Base-by-base conservation (phyloP, 2,329 filamentous ascomycete genomes). In the Fusarium chaquense region DNA sequence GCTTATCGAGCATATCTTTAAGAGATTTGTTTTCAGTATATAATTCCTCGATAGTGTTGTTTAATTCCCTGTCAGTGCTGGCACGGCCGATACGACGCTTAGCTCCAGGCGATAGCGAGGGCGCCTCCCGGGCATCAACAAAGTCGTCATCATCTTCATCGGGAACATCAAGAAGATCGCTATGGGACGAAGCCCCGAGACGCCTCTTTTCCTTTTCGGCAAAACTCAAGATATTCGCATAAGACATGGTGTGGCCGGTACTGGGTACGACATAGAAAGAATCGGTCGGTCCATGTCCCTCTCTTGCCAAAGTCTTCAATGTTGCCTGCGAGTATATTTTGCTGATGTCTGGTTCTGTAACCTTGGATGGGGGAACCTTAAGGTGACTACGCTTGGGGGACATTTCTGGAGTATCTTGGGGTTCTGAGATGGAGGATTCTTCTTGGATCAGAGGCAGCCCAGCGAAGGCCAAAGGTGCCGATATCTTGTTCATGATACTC, bases 191-290 rank as follows among this genome's bases (percentile, higher is more conserved):
- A 9, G 85, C 84, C 26, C 83, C 86, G 52, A 87, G 77, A 12
- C 89, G 86, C 11, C 88, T 84, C 76, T 87, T 89, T 76, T 91
- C 89, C 74, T 91, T 91, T 69, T 90, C 87, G 36, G 87, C 89
- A 71, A 88, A 90, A 43, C 84, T 91, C 22, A 97, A 83, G 54
- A 99, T 98, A 67, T 92, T 94, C 45, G 96, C 94, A 76, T 98
- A 99, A 0, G 94, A 96, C 64, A 94, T 91, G 4, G 94, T 98
- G 69, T 95, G 94, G 7, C 96, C 95, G 20, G 92, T 93, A 0
- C 93, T 92, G 6, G 95, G 96, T 2, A 99, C 96, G 2, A 98
- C 92, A 78, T 98, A 98, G 82, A 99, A 99, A 11, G 92, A 96
- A 73, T 92, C 92, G 62, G 85, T 87, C 18, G 87, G 83, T 18